phyloP scores from a whole-genome alignment of 805 yeast genomes.

The Candida xyloterini region DNA sequence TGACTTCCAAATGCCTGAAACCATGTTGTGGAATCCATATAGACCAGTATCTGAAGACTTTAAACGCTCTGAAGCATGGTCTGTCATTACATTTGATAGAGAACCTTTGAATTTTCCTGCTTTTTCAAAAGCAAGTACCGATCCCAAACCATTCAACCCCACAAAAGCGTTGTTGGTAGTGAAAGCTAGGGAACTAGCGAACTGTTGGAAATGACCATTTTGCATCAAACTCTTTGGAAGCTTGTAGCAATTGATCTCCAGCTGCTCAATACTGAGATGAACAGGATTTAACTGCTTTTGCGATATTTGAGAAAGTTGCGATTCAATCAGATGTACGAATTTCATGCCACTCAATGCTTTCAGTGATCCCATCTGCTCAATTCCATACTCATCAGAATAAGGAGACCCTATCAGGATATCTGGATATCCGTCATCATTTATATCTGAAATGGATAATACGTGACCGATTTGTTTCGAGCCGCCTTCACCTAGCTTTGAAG shows the following conservation, averaged over 20 bases:
- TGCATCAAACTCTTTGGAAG: conserved; percentile 21
- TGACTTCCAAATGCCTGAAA: conserved; percentile 19
- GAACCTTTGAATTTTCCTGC: conserved; percentile 1
- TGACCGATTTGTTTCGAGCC: conserved; percentile 47
- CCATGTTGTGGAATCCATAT: conserved; percentile 28
- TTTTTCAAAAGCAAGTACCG: conserved; percentile 37
- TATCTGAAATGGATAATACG: conserved; percentile 24
- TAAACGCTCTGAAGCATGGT: conserved; percentile 6
- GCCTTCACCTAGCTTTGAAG: conserved; percentile 32
- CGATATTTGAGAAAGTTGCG: not conserved
- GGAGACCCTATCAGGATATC: conserved; percentile 47
- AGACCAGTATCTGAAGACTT: conserved; percentile 25
- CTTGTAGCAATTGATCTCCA: conserved; percentile 8
- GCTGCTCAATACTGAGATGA: conserved; percentile 7
- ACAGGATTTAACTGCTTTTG: not conserved
- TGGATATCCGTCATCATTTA: conserved; percentile 37
- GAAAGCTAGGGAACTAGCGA: conserved; percentile 37
- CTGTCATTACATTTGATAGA: not conserved
- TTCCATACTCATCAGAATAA: conserved; percentile 21
- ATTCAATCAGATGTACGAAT: conserved; percentile 1
- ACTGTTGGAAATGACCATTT: conserved; percentile 38
- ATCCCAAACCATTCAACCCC: conserved; percentile 38
- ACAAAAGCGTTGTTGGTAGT: conserved; percentile 31
- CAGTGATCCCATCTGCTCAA: conserved; percentile 37
- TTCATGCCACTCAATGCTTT: conserved; percentile 31